Evolutionary conservation across 345 rosid species (phyloP), one percentile per base, ranked within the genome.

Genomic region (Aurinia saxatilis): DNA sequence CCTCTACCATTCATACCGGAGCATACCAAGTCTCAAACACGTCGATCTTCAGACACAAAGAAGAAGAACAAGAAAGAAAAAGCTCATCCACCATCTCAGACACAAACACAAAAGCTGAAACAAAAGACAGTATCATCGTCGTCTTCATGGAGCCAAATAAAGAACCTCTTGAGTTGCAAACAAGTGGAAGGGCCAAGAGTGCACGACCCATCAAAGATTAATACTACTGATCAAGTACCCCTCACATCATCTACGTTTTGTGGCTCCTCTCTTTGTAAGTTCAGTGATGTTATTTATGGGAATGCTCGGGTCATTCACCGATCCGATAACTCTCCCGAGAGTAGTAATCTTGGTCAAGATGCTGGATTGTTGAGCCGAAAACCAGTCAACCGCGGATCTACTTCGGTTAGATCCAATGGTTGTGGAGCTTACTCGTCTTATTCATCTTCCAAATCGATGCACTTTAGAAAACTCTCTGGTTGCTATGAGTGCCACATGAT

Each of bases 91-190:
- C 57, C n/a, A 13, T 68, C 62, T 14, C 67, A 37, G 2, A 6
- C 40, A 3, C 67, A 74, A 39, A 72, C 58, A 40, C 68, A 78
- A 40, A 63, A 60, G 33, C 60, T 60, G 31, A 68, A 69, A 47
- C 71, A 55, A 21, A 73, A 75, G 64, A 83, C 82, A 6, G 41
- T 63, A 0, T 65, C 70, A 0, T 39, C 60, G 2, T 78, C 78
- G 10, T 86, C 97, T 8, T 87, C 98, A 44, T 92, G 98, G 98
- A 84, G 77, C 79, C 96, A 92, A 48, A 71, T 92, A 84, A 92
- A 89, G 87, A 87, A 87, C 78, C 73, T 92, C 16, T 77, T 92
- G 34, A 82, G 81, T 35, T 92, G 96, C 84, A 92, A 88, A 65
- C 92, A 86, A 71, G 63, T 92, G 44, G 89, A 92, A 67, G 82